Base-by-base conservation (phyloP, 2,329 filamentous ascomycete genomes). In the Penicillium sp. region DNA sequence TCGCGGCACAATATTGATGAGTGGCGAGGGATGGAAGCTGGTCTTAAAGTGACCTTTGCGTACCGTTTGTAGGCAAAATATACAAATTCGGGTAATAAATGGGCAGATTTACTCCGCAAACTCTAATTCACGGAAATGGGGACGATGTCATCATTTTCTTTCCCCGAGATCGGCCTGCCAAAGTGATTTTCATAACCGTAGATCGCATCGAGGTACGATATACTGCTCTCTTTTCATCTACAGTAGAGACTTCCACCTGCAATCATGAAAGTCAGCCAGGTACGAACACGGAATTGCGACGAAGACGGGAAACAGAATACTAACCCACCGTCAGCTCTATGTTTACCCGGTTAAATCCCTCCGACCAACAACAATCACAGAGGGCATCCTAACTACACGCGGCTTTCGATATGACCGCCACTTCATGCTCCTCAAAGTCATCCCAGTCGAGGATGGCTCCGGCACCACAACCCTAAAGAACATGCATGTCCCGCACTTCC, bases 261-360 rank as follows among this genome's bases (percentile, higher is more conserved):
- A 31, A 83, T 24, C 41, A 68, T 69, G 66, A 61, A 65, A 50
- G 58, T 69, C 48, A 63, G 58, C 55, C 56, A 68, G 59, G 66
- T 68, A 61, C 7, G 56, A 56, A 17, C 22, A 8, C 28, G 19
- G 15, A 17, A 41, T 22, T 22, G 17, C 15, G 7, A 24, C 2
- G 15, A 17, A 39, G 5, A 12, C 8, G 13, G 7, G 7, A 17
- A 37, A 10, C 33, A 42, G 7, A 29, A 31, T 13, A 44, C 28
- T 51, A 7, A 38, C 26, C 17, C 10, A 21, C 3, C 15, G 12
- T 41, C 55, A 83, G 79, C 74, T 88, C 32, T 86, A 83, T 66
- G 75, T 85, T 42, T 87, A 88, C 64, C 84, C 85, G 37, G 82
- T 88, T 69, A 88, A 88, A 64, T 83, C 77, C 7, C 75, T 88